Evolutionary conservation across 2,329 filamentous ascomycete species (phyloP).

Genomic region (Hysterium pulicare): DNA sequence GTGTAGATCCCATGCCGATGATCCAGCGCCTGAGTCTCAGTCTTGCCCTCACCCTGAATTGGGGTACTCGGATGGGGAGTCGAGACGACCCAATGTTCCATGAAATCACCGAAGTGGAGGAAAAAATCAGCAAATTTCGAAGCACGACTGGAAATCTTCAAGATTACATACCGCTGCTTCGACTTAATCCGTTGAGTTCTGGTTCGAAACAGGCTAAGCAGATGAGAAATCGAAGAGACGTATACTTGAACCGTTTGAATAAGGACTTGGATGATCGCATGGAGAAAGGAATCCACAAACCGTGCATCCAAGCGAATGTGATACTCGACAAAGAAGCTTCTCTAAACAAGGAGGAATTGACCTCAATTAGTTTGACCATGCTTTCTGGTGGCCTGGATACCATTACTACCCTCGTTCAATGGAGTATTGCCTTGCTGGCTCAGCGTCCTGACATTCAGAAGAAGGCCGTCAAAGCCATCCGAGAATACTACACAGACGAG

Average conservation of each 20-base stretch:
- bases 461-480: slow-evolving; percentile 57
- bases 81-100: slow-evolving; percentile 59
- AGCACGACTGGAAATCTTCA: slow-evolving; percentile 60
- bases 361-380: slow-evolving; percentile 66
- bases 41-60: slow-evolving; percentile 63
- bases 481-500: slow-evolving; percentile 50
- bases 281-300: slow-evolving; percentile 57
- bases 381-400: slow-evolving; percentile 65
- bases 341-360: slow-evolving; percentile 61
- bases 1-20: slow-evolving; percentile 65
- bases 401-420: slow-evolving; percentile 62
- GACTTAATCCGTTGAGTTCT: slow-evolving; percentile 60
- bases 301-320: slow-evolving; percentile 66
- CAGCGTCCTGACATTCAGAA: slow-evolving; percentile 61
- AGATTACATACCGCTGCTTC: slow-evolving; percentile 58
- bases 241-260: slow-evolving; percentile 58
- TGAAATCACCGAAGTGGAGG: slow-evolving; percentile 62
- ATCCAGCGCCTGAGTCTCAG: slow-evolving; percentile 63
- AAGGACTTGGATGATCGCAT: slow-evolving; percentile 59
- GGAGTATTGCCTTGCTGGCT: slow-evolving; percentile 60
- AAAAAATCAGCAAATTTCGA: slow-evolving; percentile 58
- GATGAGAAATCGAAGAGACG: slow-evolving; percentile 58
- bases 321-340: slow-evolving; percentile 62
- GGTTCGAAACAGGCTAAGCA: slow-evolving; percentile 58
- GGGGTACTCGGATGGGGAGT: slow-evolving; percentile 59